Evolutionary conservation across 139 green algal species (phyloP), one percentile per base, ranked within the genome.

Genomic region (Chlamydomonas asymmetrica): DNA sequence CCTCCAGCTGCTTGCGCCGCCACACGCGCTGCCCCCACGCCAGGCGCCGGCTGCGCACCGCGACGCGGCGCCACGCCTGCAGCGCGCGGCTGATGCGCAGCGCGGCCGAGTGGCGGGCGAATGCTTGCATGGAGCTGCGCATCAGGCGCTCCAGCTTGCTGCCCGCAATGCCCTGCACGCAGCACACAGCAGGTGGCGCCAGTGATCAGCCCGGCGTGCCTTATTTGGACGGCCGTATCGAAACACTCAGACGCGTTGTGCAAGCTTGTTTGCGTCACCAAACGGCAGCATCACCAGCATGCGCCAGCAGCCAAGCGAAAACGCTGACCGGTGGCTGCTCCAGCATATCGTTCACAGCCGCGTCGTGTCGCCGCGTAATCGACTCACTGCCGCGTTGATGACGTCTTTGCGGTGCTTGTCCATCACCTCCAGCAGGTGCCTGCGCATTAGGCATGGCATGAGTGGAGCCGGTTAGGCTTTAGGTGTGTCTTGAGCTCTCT

Each of bases 121-220:
- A 74, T 0, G 23, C 69, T 2, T 25, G 1, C 45, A 62, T 48
- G 4, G 76, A 49, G 1, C 62, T 60, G 9, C 63, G 7, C 61
- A 78, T 78, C 40, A 82, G 52, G 7, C 39, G 41, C 16, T 78
- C 35, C 50, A 82, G 39, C 76, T 45, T 57, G 4, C 50, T 29
- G 6, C 76, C 76, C 0, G 76, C 71, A 6, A 64, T 22, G 63
- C 76, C 76, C 76, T 82, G 45, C 45, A 52, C 18, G 45, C 45
- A 1, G 45, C 13, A 25, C 18, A 16, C 13, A 52, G 18, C 45
- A 52, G 13, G 13, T 25, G 13, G 45, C 13, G 13, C 18, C 45
- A 52, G 45, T 29, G 27, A 62, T 27, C 50, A 6, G 6, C 0
- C 22, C 50, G 22, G 18, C 5, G 18, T 60, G 50, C 50, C n/a